These are phyloP conservation scores for Plantago lanceolata DNA, from an alignment of 305 asterid species.

Conservation along the genomic window DNA sequence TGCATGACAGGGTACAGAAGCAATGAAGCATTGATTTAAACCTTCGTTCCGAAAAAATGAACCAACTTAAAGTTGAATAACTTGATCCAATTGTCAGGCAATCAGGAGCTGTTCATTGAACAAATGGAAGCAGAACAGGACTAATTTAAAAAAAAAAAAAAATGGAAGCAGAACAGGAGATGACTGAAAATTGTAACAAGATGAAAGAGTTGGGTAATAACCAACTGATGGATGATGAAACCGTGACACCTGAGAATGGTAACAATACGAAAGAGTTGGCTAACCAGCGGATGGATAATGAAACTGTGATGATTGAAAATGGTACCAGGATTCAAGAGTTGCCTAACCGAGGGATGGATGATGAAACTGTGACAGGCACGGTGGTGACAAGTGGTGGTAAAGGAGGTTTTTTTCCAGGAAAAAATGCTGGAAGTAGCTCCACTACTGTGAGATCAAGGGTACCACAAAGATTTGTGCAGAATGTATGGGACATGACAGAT, in stretches of 20 bases:
- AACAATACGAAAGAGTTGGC: background rate
- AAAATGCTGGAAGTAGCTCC: background rate
- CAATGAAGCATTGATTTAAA: background rate
- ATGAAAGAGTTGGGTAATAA: too few relatives aligned
- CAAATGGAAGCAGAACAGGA: constrained; percentile 14
- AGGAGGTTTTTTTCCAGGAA: background rate
- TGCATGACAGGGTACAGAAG: background rate
- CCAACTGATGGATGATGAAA: too few relatives aligned
- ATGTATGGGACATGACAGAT: constrained; percentile 37
- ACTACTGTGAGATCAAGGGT: constrained; percentile 7
- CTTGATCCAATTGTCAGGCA: background rate
- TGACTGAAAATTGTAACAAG: background rate
- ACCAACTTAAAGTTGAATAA: too few relatives aligned
- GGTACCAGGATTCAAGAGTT: too few relatives aligned
- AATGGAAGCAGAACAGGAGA: constrained; percentile 16
- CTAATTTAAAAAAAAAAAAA: too few relatives aligned
- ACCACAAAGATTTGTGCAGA: constrained; percentile 45
- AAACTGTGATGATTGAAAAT: background rate
- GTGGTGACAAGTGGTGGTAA: constrained; percentile 7
- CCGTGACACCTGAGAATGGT: too few relatives aligned
- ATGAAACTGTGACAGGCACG: background rate
- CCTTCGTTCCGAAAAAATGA: background rate
- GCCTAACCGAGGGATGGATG: too few relatives aligned
- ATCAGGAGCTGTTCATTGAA: background rate
- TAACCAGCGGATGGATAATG: constrained; percentile 3